Conservation (phyloP, 2,329 filamentous ascomycete genomes). For the Beauveria caledonica region DNA sequence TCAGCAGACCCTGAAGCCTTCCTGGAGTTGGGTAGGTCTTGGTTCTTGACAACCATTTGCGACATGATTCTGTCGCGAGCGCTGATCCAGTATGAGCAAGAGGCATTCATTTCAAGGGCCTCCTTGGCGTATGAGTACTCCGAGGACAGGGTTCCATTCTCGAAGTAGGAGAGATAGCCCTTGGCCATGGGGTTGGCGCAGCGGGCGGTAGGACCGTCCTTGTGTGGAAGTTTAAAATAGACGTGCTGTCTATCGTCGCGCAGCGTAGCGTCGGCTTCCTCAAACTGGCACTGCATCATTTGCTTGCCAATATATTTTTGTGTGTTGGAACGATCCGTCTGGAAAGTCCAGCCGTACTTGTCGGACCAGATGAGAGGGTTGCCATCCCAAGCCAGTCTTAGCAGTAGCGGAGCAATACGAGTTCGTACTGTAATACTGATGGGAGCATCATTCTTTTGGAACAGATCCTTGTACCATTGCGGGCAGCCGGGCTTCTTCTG, state of each 20-base stretch:
- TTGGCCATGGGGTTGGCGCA: conserved; percentile 88
- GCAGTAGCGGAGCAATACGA: conserved; percentile 73
- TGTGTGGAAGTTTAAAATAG: conserved; percentile 95
- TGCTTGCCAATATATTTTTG: conserved; percentile 61
- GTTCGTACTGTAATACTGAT: conserved; percentile 81
- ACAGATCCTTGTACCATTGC: conserved; percentile 91
- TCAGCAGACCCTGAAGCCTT: conserved; percentile 16
- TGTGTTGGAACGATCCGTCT: conserved; percentile 55
- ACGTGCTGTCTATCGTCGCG: conserved; percentile 55
- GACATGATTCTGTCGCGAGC: conserved; percentile 85
- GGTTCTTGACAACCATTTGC: conserved; percentile 89
- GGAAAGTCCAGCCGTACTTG: conserved; percentile 87
- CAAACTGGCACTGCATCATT: conserved; percentile 69
- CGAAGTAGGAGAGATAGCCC: conserved; percentile 82
- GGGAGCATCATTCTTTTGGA: conserved; percentile 55
- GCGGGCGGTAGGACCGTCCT: conserved; percentile 78
- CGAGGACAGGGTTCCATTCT: conserved; percentile 78
- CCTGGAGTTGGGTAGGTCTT: conserved; percentile 38
- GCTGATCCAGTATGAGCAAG: conserved; percentile 98
- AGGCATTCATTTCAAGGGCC: conserved; percentile 95
- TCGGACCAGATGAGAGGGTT: conserved; percentile 90
- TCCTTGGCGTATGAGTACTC: conserved; percentile 88
- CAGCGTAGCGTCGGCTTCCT: conserved; percentile 59
- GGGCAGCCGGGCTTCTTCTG: conserved; percentile 96
- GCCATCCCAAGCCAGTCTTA: conserved; percentile 82